Evolutionary conservation across 148 eudicot genomes (phyloP).

Genomic region (Salicornia ramosissima): DNA sequence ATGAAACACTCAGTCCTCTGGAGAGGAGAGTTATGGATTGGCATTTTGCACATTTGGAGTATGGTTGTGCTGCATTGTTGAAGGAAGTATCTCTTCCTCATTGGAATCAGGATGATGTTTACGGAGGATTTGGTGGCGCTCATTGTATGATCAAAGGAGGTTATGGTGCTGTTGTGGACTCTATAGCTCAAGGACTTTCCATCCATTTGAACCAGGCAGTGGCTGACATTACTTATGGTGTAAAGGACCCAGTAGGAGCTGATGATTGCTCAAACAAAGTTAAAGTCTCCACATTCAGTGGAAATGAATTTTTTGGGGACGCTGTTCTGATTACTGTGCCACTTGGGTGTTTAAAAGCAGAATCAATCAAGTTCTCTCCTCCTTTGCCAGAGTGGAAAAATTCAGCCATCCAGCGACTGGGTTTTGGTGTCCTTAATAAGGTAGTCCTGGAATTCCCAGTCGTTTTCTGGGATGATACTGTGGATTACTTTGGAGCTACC

Average conservation of each 20-base stretch:
- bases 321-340: slow-evolving; percentile 88
- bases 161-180: slow-evolving; percentile 82
- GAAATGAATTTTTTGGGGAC: slow-evolving; percentile 66
- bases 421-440: slow-evolving; percentile 96
- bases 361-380: slow-evolving; percentile 73
- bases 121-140: slow-evolving; percentile 99
- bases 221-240: slow-evolving; percentile 48
- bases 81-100: slow-evolving; percentile 91
- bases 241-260: slow-evolving; percentile 23
- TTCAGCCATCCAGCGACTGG: slow-evolving; percentile 81
- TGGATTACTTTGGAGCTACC: slow-evolving; percentile 99
- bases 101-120: slow-evolving; percentile 99
- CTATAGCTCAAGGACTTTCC: slow-evolving; percentile 69
- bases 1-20: slow-evolving; percentile 66
- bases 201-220: slow-evolving; percentile 79
- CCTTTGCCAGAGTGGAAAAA: slow-evolving; percentile 87
- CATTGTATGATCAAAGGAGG: slow-evolving; percentile 99
- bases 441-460: slow-evolving; percentile 83
- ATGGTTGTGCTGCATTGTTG: slow-evolving; percentile 95
- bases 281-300: slow-evolving; percentile 66
- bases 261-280: slow-evolving; percentile 44
- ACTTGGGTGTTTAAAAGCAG: slow-evolving; percentile 89
- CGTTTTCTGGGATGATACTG: slow-evolving; percentile 92
- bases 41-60: slow-evolving; percentile 98
- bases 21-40: slow-evolving; percentile 99